Percentiles rank a stretch among this genome's conserved stretches.
Conservation (phyloP, 2,329 filamentous ascomycete genomes). For the Colletotrichum scovillei region DNA sequence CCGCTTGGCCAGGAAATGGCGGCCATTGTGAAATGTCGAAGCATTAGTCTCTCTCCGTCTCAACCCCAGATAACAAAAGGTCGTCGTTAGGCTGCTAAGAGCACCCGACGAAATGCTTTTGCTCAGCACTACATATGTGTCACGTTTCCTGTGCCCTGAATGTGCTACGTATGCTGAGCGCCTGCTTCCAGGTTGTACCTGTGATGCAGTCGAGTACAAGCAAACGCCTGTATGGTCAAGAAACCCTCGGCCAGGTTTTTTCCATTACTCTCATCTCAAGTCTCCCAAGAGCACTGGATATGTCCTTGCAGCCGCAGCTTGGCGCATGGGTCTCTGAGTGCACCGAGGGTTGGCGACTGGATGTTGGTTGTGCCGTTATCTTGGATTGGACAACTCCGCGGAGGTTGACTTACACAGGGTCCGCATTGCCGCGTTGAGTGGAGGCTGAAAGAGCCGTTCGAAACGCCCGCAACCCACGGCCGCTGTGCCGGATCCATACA, state of each 20-base stretch:
- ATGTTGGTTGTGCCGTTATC: constrained; percentile 30
- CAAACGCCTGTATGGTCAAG: background rate
- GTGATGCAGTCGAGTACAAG: no score
- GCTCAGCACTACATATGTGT: constrained; percentile 2
- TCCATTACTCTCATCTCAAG: background rate
- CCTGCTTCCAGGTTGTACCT: background rate
- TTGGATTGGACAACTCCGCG: constrained; percentile 33
- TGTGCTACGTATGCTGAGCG: background rate
- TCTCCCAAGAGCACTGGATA: background rate
- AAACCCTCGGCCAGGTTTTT: background rate
- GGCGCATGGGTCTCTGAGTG: constrained; percentile 14
- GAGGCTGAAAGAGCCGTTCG: constrained; percentile 29
- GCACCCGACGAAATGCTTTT: background rate
- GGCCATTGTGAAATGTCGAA: background rate
- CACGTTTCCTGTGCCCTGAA: background rate
- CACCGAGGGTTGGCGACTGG: constrained; percentile 9
- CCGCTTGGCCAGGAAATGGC: background rate
- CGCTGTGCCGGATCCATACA: constrained; percentile 8
- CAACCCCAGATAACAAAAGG: no score
- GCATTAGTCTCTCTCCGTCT: no score
- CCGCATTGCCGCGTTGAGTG: constrained; percentile 29
- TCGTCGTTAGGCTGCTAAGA: background rate
- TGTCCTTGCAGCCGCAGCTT: background rate
- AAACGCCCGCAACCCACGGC: constrained; percentile 27
- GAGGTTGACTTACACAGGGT: constrained; percentile 26